Base-by-base conservation (phyloP, 1,284 basidiomycete genomes). In the Rhodofomes roseus region DNA sequence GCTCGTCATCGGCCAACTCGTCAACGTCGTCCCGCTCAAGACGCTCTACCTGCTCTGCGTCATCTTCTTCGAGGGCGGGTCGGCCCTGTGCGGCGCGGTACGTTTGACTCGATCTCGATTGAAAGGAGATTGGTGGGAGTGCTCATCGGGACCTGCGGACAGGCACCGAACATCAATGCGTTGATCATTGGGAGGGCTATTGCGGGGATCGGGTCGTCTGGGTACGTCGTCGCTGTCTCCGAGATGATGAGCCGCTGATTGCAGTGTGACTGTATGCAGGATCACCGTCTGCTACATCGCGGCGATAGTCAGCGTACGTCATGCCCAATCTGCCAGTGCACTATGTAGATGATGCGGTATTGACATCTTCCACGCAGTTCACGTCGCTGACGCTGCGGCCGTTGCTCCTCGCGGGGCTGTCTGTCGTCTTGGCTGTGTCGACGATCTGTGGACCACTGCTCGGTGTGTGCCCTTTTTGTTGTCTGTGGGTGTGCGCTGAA, bases 181-280 rank as follows among this genome's bases (percentile, higher is more conserved):
- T 66, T 83, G 51, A 82, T 84, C 63, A 73, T 81, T 50, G 79
- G 78, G 1, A 73, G 82, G 44, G 80, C 80, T 0, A 68, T 83
- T 34, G 68, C 75, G 5, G 76, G 77, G 5, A 60, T 70, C 7
- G 77, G 76, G 4, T 76, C 74, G 1, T 73, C 73, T 1, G 76
- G 76, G 59, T 31, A 67, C 70, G 58, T 66, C 64, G 53, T 62
- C 31, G 67, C 9, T 31, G 11, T n/a, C 8, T 22, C 22, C 11
- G 6, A 20, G 16, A 20, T 41, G 16, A 7, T 23, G 43, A 22
- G 11, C 5, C 5, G 43, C 22, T 23, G 12, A 23, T 5, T 23
- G 5, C 5, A 4, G 31, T 23, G 43, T 25, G 31, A 11, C n/a
- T 34, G 31, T 1, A 11, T 9, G 22, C 54, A 70, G 72, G 51